Evolutionary conservation across 2,329 filamentous ascomycete species (phyloP).

Genomic region (Neopestalotiopsis sp.): DNA sequence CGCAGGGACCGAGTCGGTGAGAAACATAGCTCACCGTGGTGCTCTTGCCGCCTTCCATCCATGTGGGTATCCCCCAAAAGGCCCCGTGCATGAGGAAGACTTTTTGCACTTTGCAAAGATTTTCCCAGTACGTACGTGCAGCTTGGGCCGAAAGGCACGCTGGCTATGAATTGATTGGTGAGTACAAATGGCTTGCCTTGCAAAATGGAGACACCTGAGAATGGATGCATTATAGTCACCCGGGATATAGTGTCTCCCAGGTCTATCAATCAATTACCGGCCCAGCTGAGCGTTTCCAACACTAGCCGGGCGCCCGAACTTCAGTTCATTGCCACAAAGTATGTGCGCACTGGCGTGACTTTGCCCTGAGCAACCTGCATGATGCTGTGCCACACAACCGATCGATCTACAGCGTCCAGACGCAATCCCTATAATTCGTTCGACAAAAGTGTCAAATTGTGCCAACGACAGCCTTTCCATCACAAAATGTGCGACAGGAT

Average conservation of each 20-base stretch:
- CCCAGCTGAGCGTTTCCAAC: background rate
- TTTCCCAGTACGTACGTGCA: background rate
- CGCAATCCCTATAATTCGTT: background rate
- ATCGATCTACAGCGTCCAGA: background rate
- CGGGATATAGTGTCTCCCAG: background rate
- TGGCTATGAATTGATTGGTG: background rate
- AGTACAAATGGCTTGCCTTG: background rate
- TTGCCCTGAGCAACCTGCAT: background rate
- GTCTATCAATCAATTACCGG: background rate
- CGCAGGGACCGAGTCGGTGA: background rate
- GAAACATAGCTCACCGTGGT: slow-evolving; percentile 6
- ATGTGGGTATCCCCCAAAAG: background rate
- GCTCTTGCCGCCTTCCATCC: background rate
- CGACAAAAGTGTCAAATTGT: background rate
- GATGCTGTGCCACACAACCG: background rate
- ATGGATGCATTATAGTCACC: background rate
- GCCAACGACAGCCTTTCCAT: background rate
- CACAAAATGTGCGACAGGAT: background rate
- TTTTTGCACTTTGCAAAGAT: background rate
- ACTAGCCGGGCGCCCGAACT: background rate
- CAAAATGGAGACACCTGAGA: background rate
- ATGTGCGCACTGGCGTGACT: background rate
- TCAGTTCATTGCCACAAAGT: background rate
- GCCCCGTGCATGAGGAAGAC: background rate
- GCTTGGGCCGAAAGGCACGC: background rate